These are phyloP conservation scores for Actinomortierella wolfii DNA, from an alignment of 371 early-diverging fungal genomes.

Conservation along the genomic window DNA sequence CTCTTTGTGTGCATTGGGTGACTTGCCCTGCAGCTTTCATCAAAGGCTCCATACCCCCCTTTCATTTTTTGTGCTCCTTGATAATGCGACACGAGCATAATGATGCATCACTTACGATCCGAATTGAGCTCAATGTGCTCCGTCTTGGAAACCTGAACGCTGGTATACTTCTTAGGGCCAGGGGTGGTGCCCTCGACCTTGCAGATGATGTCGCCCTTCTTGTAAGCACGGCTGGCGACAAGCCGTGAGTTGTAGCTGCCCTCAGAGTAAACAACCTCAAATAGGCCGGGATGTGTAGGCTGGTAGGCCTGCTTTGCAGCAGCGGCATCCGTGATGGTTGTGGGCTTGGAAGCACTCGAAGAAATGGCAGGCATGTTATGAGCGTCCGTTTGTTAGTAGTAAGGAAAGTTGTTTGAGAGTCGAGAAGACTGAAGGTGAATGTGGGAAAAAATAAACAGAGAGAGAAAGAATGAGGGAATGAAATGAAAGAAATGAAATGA, in stretches of 20 bases:
- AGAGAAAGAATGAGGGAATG: too few relatives aligned
- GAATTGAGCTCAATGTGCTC: constrained; percentile 76
- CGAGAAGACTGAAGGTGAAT: too few relatives aligned
- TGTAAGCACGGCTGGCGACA: constrained; percentile 52
- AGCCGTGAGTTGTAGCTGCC: constrained; percentile 61
- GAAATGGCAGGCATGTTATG: too few relatives aligned
- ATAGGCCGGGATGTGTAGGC: constrained; percentile 57
- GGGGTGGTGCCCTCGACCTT: constrained; percentile 57
- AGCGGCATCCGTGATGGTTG: constrained; percentile 41
- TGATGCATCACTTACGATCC: constrained; percentile 51
- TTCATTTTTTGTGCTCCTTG: too few relatives aligned
- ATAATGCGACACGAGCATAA: too few relatives aligned
- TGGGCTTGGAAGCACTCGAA: constrained; percentile 15
- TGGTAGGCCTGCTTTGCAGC: constrained; percentile 46
- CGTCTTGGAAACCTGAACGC: constrained; percentile 65
- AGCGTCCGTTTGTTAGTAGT: too few relatives aligned
- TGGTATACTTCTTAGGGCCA: constrained; percentile 65
- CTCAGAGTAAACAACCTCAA: constrained; percentile 56
- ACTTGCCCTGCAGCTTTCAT: too few relatives aligned
- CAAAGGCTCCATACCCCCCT: too few relatives aligned
- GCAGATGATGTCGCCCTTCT: constrained; percentile 60
- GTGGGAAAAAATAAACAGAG: too few relatives aligned
- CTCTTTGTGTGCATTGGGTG: too few relatives aligned
- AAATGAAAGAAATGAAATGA: too few relatives aligned
- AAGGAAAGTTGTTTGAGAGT: too few relatives aligned